Evolutionary conservation across 352 stramenopile genomes (phyloP).

Genomic region (Pythium biforme): DNA sequence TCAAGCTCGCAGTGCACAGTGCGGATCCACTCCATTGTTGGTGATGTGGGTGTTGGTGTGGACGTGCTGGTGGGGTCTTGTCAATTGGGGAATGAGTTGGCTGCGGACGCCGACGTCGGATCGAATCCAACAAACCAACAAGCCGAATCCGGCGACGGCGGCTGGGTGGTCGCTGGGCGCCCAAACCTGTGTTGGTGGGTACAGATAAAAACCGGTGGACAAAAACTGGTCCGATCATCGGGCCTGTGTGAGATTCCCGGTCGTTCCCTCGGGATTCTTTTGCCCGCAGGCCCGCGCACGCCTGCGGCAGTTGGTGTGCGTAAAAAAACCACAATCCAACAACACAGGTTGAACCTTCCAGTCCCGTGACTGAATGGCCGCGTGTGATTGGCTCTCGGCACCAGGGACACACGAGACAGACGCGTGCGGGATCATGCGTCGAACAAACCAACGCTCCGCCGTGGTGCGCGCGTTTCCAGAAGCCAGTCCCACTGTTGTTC

Average conservation of each 20-base stretch:
- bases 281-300: constrained; percentile 7
- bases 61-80: constrained; percentile 18
- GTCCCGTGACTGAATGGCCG: neutral
- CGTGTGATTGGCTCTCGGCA: constrained; percentile 20
- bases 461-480: neutral
- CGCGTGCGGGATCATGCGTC: constrained; percentile 9
- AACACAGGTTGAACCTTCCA: constrained; percentile 21
- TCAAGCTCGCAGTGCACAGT: constrained; percentile 3
- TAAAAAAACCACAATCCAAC: constrained; percentile 11
- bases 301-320: constrained; percentile 19
- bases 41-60: neutral
- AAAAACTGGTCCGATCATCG: constrained; percentile 24
- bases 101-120: constrained; percentile 5
- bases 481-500: constrained; percentile 4
- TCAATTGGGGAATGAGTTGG: constrained; percentile 32
- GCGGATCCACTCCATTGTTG: constrained; percentile 22
- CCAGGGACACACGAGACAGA: constrained; percentile 20
- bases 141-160: neutral
- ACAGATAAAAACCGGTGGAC: constrained; percentile 16
- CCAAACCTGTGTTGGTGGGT: constrained; percentile 14
- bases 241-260: constrained; percentile 15
- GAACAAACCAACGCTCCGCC: constrained; percentile 11
- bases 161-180: constrained; percentile 8
- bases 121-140: constrained; percentile 14
- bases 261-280: constrained; percentile 13